Percentiles rank a stretch among this genome's conserved stretches.
Evolutionary conservation across 257 asterid genomes (phyloP).

Genomic region (Mentha longifolia): DNA sequence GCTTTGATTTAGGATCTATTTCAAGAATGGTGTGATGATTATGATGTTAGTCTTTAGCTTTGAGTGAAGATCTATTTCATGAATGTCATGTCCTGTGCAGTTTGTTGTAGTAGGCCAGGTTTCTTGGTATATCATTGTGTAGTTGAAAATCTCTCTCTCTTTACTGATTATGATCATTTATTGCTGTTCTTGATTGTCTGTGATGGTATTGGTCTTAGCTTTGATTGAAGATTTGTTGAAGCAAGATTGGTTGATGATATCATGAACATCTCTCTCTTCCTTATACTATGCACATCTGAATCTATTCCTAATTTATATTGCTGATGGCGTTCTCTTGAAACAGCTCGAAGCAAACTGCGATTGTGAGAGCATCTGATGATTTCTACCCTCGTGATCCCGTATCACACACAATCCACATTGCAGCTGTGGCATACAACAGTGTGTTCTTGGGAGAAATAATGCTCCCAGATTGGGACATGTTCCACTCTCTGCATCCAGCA

Average conservation of each 20-base stretch:
- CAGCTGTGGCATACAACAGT: slow-evolving; percentile 79
- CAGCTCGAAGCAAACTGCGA: slow-evolving; percentile 83
- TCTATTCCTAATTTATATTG: neutral
- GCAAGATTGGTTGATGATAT: too few relatives aligned
- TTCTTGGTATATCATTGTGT: too few relatives aligned
- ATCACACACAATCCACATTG: slow-evolving; percentile 85
- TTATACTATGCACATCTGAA: too few relatives aligned
- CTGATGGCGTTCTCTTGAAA: slow-evolving; percentile 27
- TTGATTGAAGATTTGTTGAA: neutral
- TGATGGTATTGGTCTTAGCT: neutral
- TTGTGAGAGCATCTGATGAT: slow-evolving; percentile 84
- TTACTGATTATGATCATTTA: too few relatives aligned
- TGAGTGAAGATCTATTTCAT: too few relatives aligned
- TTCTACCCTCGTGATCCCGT: slow-evolving; percentile 77
- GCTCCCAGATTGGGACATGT: slow-evolving; percentile 96
- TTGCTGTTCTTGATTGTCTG: too few relatives aligned
- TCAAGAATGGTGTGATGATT: too few relatives aligned
- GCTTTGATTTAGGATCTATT: too few relatives aligned
- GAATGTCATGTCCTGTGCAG: too few relatives aligned
- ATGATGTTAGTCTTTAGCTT: too few relatives aligned
- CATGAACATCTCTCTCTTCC: neutral
- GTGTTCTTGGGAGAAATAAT: slow-evolving; percentile 79
- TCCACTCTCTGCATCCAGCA: slow-evolving; percentile 85
- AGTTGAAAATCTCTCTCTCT: too few relatives aligned
- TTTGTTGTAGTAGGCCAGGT: too few relatives aligned